Percentiles rank a stretch among this genome's conserved stretches.
These are phyloP conservation scores for Poa annua DNA, from an alignment of 176 grass and related monocot genomes.

Conservation along the genomic window DNA sequence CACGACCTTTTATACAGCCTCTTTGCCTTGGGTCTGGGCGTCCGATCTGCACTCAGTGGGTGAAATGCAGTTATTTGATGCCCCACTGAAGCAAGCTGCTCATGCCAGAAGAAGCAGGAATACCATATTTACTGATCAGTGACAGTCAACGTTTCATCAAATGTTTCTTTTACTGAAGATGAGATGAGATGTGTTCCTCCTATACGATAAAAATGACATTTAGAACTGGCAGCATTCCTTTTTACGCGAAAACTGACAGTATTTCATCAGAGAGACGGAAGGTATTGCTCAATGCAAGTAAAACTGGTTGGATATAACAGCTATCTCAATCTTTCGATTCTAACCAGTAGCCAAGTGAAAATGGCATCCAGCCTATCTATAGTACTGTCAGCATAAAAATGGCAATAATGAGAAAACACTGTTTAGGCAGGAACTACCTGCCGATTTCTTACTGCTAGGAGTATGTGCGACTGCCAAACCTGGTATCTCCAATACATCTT, in stretches of 20 bases:
- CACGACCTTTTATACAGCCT: slow-evolving; percentile 21
- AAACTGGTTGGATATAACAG: neutral
- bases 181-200: neutral
- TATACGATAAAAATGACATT: neutral
- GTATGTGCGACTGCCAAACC: neutral
- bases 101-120: slow-evolving; percentile 48
- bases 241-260: neutral
- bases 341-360: neutral
- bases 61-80: slow-evolving; percentile 38
- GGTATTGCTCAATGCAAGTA: neutral
- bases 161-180: neutral
- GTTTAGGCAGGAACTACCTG: slow-evolving; percentile 14
- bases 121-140: neutral
- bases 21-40: slow-evolving; percentile 41
- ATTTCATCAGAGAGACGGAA: slow-evolving; percentile 4
- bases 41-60: slow-evolving; percentile 6
- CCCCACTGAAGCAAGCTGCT: slow-evolving; percentile 35
- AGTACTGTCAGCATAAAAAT: neutral
- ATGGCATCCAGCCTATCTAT: slow-evolving; percentile 16
- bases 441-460: slow-evolving; percentile 23
- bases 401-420: neutral
- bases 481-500: neutral
- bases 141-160: neutral
- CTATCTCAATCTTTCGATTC: neutral
- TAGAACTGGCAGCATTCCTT: neutral